phyloP scores from a whole-genome alignment of 768 basidiomycete genomes.

The Mycena indigotica region DNA sequence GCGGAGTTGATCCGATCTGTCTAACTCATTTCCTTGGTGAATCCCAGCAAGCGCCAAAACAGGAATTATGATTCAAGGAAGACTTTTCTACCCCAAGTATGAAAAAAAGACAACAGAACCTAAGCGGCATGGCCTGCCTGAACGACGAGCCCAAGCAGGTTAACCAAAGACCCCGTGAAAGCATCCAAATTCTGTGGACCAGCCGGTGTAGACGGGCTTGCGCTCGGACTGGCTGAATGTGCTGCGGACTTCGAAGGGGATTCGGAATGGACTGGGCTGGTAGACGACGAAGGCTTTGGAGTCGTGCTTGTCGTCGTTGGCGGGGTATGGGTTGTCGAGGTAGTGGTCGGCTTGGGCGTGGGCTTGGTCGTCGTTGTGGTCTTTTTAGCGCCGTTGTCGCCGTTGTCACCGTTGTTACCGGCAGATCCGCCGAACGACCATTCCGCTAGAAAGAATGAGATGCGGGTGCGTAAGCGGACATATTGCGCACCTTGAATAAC shows the following conservation, averaged over 20 bases:
- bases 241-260: background rate
- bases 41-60: too few species aligned
- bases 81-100: too few species aligned
- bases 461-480: too few species aligned
- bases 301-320: background rate
- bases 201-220: background rate
- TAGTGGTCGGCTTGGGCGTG: background rate
- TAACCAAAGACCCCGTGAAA: slow-evolving; percentile 6
- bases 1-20: too few species aligned
- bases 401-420: background rate
- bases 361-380: slow-evolving; percentile 3
- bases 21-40: too few species aligned
- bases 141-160: slow-evolving; percentile 2
- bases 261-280: background rate
- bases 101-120: too few species aligned
- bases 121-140: slow-evolving; percentile 7
- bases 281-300: background rate
- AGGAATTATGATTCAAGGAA: too few species aligned
- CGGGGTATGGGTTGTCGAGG: background rate
- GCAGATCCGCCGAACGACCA: slow-evolving; percentile 7
- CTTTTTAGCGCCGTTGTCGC: background rate
- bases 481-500: slow-evolving; percentile 5
- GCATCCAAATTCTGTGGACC: slow-evolving; percentile 9
- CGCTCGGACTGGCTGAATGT: background rate
- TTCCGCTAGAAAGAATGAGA: background rate